Conservation (phyloP, 164 flowering plant genomes). For the Berberis vulgaris region DNA sequence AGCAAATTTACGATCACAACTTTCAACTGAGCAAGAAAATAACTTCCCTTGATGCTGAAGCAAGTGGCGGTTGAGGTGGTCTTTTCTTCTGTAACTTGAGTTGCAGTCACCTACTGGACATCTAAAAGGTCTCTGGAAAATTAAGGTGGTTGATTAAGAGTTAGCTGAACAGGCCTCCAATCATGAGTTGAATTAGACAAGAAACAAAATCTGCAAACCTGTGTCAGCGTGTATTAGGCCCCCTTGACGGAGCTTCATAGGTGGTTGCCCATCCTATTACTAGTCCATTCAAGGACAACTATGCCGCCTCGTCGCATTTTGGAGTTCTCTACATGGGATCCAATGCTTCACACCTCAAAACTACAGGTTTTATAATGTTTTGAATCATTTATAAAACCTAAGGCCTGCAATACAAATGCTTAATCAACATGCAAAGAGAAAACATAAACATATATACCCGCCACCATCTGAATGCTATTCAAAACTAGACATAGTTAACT, state of each 20-base stretch:
- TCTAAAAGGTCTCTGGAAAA: constrained; percentile 60
- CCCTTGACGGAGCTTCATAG: constrained; percentile 97
- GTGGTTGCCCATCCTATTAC: constrained; percentile 99
- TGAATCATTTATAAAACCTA: not conserved
- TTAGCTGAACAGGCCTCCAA: not conserved
- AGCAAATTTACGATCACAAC: constrained; percentile 44
- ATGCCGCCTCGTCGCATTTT: constrained; percentile 68
- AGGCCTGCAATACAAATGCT: constrained; percentile 26
- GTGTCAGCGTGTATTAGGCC: constrained; percentile 63
- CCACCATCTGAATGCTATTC: too few species aligned
- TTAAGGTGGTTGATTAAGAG: not conserved
- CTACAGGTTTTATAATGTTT: constrained; percentile 3
- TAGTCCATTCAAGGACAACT: constrained; percentile 67
- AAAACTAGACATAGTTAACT: too few species aligned
- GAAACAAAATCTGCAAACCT: not conserved
- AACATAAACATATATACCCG: too few species aligned
- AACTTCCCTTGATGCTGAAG: constrained; percentile 63
- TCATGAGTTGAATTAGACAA: not conserved
- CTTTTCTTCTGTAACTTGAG: constrained; percentile 70
- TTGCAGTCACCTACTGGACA: constrained; percentile 69
- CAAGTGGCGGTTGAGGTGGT: constrained; percentile 73
- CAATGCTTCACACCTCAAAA: constrained; percentile 79
- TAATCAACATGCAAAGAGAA: too few species aligned
- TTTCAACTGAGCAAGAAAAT: constrained; percentile 53
- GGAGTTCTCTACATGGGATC: constrained; percentile 84